Percentiles rank a stretch among this genome's conserved stretches.
Conservation (phyloP, 192 early-diverging fungal genomes). For the Coemansia asiatica region DNA sequence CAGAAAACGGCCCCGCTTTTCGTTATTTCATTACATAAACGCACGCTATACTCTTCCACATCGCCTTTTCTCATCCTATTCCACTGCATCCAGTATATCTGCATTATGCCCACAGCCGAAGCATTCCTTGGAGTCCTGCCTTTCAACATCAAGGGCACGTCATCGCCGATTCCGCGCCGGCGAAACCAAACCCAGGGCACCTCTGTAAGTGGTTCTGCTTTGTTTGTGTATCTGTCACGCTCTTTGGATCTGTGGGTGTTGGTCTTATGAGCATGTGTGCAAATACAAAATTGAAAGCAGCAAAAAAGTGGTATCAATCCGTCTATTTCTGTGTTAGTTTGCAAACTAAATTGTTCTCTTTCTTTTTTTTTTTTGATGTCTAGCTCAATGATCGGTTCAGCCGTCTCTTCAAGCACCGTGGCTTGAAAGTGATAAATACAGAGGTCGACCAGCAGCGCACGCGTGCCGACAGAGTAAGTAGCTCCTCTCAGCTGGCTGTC, state of each 20-base stretch:
- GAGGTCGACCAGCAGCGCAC: constrained; percentile 30
- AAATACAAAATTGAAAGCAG: too few species aligned
- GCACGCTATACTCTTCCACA: too few species aligned
- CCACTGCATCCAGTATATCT: too few species aligned
- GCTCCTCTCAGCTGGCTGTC: background rate
- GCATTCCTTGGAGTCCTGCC: constrained; percentile 51
- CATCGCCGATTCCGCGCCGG: constrained; percentile 44
- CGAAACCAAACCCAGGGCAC: constrained; percentile 43
- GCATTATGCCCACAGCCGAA: constrained; percentile 46
- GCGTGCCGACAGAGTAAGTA: constrained; percentile 46
- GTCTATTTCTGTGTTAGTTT: too few species aligned
- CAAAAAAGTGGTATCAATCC: too few species aligned
- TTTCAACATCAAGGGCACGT: constrained; percentile 43
- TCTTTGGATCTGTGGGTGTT: too few species aligned
- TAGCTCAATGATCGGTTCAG: constrained; percentile 53
- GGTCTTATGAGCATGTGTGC: too few species aligned
- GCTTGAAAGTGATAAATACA: constrained; percentile 25
- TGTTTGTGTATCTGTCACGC: too few species aligned
- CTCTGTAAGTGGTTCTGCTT: constrained; percentile 29
- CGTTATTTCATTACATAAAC: background rate
- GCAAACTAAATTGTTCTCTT: background rate
- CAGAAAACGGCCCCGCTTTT: background rate
- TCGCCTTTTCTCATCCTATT: background rate
- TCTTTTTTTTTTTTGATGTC: background rate
- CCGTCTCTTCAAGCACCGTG: constrained; percentile 46